A percentile compares a stretch with the other conserved stretches of the same genome.
Conservation (phyloP, 192 early-diverging fungal species). For the Dimargaris verticillata region DNA sequence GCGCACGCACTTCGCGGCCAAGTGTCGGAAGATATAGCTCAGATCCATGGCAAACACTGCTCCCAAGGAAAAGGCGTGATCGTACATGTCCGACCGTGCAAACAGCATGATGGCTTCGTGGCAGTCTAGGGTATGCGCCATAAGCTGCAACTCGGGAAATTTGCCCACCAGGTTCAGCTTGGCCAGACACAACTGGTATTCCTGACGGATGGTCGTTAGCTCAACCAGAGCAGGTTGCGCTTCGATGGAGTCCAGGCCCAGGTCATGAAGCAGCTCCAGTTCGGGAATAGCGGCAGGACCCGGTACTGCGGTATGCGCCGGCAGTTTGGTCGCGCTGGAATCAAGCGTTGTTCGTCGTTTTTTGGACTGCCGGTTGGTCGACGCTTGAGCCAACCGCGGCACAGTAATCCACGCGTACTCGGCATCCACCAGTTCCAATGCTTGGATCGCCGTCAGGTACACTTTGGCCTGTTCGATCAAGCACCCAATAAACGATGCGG, state of each 20-base stretch:
- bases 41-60: conserved; percentile 17
- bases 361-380: background rate
- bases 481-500: conserved; percentile 12
- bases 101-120: conserved; percentile 23
- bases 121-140: conserved; percentile 15
- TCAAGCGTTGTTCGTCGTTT: background rate
- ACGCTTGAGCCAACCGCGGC: conserved; percentile 11
- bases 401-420: conserved; percentile 24
- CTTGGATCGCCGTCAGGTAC: conserved; percentile 23
- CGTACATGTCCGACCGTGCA: conserved; percentile 24
- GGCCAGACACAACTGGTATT: conserved; percentile 24
- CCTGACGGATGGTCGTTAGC: conserved; percentile 24
- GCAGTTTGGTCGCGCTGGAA: conserved; percentile 3
- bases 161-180: conserved; percentile 18
- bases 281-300: conserved; percentile 19
- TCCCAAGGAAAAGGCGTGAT: conserved; percentile 22
- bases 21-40: conserved; percentile 15
- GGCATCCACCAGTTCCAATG: conserved; percentile 22
- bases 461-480: conserved; percentile 22
- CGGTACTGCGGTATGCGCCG: conserved; percentile 20
- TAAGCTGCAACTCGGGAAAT: conserved; percentile 17
- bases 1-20: conserved; percentile 18
- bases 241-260: conserved; percentile 2
- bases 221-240: conserved; percentile 24
- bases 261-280: conserved; percentile 7